These are phyloP conservation scores for Sonneratia alba DNA, from an alignment of 345 rosid species.

Conservation along the genomic window DNA sequence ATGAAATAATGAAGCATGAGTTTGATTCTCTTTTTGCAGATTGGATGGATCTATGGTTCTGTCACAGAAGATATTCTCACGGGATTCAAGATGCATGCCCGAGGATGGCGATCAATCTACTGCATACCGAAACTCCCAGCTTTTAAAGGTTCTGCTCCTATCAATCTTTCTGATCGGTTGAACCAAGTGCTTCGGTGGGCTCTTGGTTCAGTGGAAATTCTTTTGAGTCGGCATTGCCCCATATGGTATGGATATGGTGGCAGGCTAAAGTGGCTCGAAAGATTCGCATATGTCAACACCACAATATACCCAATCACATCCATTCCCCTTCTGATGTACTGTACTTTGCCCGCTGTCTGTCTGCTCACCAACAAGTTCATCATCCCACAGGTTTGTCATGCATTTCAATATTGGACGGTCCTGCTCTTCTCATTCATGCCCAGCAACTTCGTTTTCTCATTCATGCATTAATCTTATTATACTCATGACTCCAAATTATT, in stretches of 20 bases:
- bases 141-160: slow-evolving; percentile 59
- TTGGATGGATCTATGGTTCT: slow-evolving; percentile 94
- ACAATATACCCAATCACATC: slow-evolving; percentile 79
- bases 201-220: slow-evolving; percentile 84
- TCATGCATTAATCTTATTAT: not conserved
- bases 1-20: not conserved
- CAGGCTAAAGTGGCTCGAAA: slow-evolving; percentile 74
- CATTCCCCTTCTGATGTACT: slow-evolving; percentile 71
- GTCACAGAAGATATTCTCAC: slow-evolving; percentile 79
- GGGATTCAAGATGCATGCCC: slow-evolving; percentile 81
- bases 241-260: slow-evolving; percentile 87
- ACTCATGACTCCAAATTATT: not conserved
- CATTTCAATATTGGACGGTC: not conserved
- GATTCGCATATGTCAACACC: slow-evolving; percentile 75
- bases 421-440: not conserved
- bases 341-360: slow-evolving; percentile 83
- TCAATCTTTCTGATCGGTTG: slow-evolving; percentile 86
- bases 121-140: slow-evolving; percentile 78
- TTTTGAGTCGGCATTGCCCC: slow-evolving; percentile 86
- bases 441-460: not conserved
- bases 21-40: slow-evolving; percentile 30
- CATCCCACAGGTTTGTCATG: slow-evolving; percentile 63
- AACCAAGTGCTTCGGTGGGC: slow-evolving; percentile 98
- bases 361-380: slow-evolving; percentile 84
- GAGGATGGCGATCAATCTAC: slow-evolving; percentile 91